Conservation (phyloP, 1,284 basidiomycete species). For the Waitea zeae region DNA sequence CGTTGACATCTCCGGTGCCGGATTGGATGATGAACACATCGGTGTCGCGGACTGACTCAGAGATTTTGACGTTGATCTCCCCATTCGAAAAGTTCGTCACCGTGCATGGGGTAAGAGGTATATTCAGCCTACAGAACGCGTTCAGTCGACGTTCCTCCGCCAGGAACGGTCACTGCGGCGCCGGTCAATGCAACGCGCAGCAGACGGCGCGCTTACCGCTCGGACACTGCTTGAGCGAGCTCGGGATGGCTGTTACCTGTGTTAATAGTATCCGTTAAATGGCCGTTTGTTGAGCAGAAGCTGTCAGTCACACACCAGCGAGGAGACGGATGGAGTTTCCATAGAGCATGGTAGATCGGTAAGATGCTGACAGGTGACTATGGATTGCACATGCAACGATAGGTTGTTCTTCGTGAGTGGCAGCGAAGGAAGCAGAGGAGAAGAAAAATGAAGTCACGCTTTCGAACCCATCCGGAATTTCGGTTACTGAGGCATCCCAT, state of each 20-base stretch:
- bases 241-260: slow-evolving; percentile 96
- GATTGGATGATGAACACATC: slow-evolving; percentile 95
- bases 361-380: no score
- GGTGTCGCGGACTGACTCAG: slow-evolving; percentile 92
- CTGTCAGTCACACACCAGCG: slow-evolving; percentile 44
- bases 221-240: slow-evolving; percentile 86
- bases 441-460: no score
- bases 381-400: no score
- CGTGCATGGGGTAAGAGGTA: slow-evolving; percentile 78
- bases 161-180: slow-evolving; percentile 27
- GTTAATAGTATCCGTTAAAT: slow-evolving; percentile 7
- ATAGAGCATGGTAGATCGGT: no score
- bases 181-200: no score
- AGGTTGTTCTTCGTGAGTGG: no score
- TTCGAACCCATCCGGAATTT: no score
- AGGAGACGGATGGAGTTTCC: slow-evolving; percentile 90
- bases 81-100: slow-evolving; percentile 95
- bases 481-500: no score
- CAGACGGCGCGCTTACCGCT: slow-evolving; percentile 61
- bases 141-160: no score
- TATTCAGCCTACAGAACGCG: slow-evolving; percentile 69
- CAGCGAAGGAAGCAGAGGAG: no score
- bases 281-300: slow-evolving; percentile 7
- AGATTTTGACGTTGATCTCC: slow-evolving; percentile 85
- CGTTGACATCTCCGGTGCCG: slow-evolving; percentile 62